These are phyloP conservation scores for Rosellinia necatrix DNA, from an alignment of 2,329 filamentous ascomycete species.

Conservation along the genomic window DNA sequence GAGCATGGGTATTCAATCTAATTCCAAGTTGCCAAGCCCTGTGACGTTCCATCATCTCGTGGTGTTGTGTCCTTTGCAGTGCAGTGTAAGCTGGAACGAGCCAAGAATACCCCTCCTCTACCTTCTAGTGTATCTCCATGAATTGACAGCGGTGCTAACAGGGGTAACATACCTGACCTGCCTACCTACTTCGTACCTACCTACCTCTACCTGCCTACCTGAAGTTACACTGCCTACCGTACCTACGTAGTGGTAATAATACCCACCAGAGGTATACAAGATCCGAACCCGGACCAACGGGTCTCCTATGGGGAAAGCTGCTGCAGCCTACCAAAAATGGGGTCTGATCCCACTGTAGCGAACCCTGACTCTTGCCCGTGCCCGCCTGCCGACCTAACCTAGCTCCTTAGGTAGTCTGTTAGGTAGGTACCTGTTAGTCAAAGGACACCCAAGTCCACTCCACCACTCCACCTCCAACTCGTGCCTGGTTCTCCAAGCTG, in stretches of 20 bases:
- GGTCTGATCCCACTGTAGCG: too few relatives aligned
- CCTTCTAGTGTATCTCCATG: too few relatives aligned
- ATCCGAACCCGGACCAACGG: slow-evolving; percentile 16
- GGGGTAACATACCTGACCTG: too few relatives aligned
- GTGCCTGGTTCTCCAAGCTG: not conserved
- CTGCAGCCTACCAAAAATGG: not conserved
- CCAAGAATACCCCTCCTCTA: not conserved
- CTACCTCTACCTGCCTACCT: too few relatives aligned
- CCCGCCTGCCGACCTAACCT: too few relatives aligned
- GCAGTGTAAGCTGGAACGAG: not conserved
- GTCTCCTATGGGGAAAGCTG: not conserved
- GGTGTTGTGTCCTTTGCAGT: not conserved
- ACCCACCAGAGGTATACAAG: too few relatives aligned
- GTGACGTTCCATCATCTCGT: slow-evolving; percentile 6
- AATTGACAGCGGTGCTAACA: too few relatives aligned
- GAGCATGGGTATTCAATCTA: not conserved
- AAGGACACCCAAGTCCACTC: not conserved
- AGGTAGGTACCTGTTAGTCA: not conserved
- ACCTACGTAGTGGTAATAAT: too few relatives aligned
- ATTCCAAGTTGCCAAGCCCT: slow-evolving; percentile 11
- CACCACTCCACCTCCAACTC: not conserved
- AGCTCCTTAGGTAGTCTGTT: too few relatives aligned
- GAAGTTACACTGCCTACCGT: too few relatives aligned
- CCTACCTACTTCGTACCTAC: too few relatives aligned
- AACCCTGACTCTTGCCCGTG: too few relatives aligned